A percentile compares a stretch with the other conserved stretches of the same genome.
Evolutionary conservation across 306 rosid species (phyloP).

Genomic region (Castanea crenata): DNA sequence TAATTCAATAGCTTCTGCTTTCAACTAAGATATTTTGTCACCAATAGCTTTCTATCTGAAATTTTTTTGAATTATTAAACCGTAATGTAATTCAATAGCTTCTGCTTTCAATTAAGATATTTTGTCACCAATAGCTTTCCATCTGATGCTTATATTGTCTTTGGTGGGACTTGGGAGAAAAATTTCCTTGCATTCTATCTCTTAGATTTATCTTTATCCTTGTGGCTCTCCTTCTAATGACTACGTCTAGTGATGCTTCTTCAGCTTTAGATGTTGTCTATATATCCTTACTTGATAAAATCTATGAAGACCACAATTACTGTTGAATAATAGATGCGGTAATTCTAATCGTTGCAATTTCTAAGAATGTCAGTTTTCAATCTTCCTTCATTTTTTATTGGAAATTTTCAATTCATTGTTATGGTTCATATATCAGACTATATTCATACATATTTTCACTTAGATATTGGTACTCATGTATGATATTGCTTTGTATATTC

Average conservation of each 20-base stretch:
- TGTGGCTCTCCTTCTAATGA: not conserved
- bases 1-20: not conserved
- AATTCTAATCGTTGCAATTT: not conserved
- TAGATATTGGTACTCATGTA: not conserved
- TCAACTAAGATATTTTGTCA: not conserved
- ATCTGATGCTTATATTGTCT: not conserved
- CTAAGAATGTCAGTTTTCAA: not conserved
- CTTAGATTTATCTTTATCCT: not conserved
- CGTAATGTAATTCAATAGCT: not conserved
- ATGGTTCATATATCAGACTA: constrained; percentile 1
- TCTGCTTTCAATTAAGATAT: not conserved
- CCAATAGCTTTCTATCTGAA: not conserved
- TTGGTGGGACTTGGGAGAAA: not conserved
- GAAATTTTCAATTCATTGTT: not conserved
- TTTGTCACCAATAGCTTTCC: not conserved
- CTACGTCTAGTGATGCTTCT: not conserved
- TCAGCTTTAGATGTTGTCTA: not conserved
- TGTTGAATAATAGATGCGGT: not conserved
- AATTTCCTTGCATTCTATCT: not conserved
- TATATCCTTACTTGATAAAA: not conserved
- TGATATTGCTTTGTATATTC: not conserved
- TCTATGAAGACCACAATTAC: not conserved
- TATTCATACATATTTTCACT: not conserved
- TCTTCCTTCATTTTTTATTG: not conserved
- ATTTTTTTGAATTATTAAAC: not conserved